Evolutionary conservation across 805 yeast genomes (phyloP), one percentile per base, ranked within the genome.

Genomic region (Yamadazyma laniorum): DNA sequence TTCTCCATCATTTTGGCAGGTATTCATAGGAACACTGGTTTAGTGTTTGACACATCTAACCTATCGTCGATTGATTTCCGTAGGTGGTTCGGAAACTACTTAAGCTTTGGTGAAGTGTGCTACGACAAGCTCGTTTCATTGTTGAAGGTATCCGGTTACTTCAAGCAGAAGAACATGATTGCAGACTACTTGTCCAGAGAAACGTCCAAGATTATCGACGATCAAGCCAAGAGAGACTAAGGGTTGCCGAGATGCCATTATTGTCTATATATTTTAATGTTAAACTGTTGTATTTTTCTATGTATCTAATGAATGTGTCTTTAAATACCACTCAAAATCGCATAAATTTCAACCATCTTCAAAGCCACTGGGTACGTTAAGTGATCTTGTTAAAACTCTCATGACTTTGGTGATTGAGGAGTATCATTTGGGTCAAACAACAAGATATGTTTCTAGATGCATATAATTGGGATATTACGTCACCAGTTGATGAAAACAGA

Each of bases 1-100:
- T 66, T 87, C 6, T 85, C 96, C 2, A 78, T 93, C 57, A 69
- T 90, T 11, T 65, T 91, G 30, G 96, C 97, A 0, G 95, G 95
- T 3, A 74, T 90, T 37, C 83, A 87, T 56, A 75, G 88, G 45
- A 80, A 85, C 45, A 85, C 96, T 0, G 97, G 97, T 0, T 67
- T 81, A 32, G 75, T 74, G 43, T 57, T 80, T 59, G 70, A 77
- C 55, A 68, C 81, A 6, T 53, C 65, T 22, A 56, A 61, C 35
- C 68, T 79, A 37, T 77, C 78, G 14, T 72, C 81, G 44, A 52
- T 58, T 43, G 61, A 61, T 41, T 49, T 73, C 47, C 63, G 78
- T 9, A 58, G 64, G 23, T 72, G 77, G 66, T 58, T 82, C 29
- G 67, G 69, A 15, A 70, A 71, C 39, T 80, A 78, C 45, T 62